Conservation (phyloP, 129 eudicot species). For the Dittrichia graveolens region DNA sequence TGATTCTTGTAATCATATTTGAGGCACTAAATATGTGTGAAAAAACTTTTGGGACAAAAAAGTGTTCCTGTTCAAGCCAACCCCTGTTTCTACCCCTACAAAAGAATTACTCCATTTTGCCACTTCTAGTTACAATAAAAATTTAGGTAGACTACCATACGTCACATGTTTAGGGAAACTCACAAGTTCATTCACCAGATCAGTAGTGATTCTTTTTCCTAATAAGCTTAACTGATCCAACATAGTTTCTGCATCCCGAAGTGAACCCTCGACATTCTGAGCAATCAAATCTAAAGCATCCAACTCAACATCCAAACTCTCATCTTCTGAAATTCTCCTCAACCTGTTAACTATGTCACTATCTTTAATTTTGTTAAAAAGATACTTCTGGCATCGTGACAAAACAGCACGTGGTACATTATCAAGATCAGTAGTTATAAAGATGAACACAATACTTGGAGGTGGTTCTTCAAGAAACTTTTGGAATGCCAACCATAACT, state of each 20-base stretch:
- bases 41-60: constrained; percentile 6
- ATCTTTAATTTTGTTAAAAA: constrained; percentile 74
- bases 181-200: constrained; percentile 92
- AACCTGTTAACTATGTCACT: constrained; percentile 66
- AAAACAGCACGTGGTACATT: constrained; percentile 77
- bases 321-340: constrained; percentile 70
- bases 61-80: background rate
- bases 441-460: constrained; percentile 67
- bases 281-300: constrained; percentile 87
- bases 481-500: constrained; percentile 81
- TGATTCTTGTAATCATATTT: background rate
- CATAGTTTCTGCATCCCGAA: constrained; percentile 96
- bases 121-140: background rate
- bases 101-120: background rate
- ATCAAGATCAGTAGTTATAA: constrained; percentile 80
- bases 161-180: constrained; percentile 43
- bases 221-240: constrained; percentile 91
- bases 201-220: constrained; percentile 71
- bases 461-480: constrained; percentile 81
- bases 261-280: constrained; percentile 85
- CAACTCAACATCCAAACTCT: constrained; percentile 69
- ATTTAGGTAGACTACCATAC: constrained; percentile 12
- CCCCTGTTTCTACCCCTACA: background rate
- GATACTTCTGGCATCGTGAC: constrained; percentile 81
- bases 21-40: background rate